These are phyloP conservation scores for Jackrogersella multiformis DNA, from an alignment of 495 filamentous ascomycete species.

Conservation along the genomic window DNA sequence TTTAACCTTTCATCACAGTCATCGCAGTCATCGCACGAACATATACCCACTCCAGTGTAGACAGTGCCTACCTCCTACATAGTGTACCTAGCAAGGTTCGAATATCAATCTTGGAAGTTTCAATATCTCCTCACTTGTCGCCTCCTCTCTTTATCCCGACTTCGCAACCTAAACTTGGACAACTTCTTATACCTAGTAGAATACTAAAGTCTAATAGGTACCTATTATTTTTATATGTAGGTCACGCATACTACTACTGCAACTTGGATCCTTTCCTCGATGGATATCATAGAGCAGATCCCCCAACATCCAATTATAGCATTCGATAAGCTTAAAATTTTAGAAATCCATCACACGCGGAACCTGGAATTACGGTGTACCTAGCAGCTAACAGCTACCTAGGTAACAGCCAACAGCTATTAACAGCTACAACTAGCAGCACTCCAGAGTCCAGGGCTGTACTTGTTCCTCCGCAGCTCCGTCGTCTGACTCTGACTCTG, in stretches of 20 bases:
- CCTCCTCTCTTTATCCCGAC: conserved; percentile 1
- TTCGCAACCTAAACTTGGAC: conserved; percentile 16
- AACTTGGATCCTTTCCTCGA: conserved; percentile 13
- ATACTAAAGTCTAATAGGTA: no score
- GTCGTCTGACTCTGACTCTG: no score
- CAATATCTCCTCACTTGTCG: not conserved
- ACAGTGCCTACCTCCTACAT: no score
- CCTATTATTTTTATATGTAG: conserved; percentile 15
- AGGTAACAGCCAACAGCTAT: no score
- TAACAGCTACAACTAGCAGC: no score
- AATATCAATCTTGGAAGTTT: not conserved
- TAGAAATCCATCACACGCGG: conserved; percentile 1
- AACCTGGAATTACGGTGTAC: not conserved
- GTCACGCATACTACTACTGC: conserved; percentile 15
- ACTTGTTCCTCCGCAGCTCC: conserved; percentile 10
- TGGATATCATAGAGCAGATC: conserved; percentile 4
- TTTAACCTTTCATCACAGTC: not conserved
- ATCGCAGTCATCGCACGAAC: not conserved
- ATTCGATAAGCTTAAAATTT: conserved; percentile 3
- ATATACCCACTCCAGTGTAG: conserved; percentile 17
- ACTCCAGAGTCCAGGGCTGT: no score
- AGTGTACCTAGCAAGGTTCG: conserved; percentile 16
- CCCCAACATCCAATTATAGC: not conserved
- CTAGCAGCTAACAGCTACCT: no score
- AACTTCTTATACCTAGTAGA: not conserved